These are phyloP conservation scores for Gentiana dahurica DNA, from an alignment of 257 asterid species.

Conservation along the genomic window DNA sequence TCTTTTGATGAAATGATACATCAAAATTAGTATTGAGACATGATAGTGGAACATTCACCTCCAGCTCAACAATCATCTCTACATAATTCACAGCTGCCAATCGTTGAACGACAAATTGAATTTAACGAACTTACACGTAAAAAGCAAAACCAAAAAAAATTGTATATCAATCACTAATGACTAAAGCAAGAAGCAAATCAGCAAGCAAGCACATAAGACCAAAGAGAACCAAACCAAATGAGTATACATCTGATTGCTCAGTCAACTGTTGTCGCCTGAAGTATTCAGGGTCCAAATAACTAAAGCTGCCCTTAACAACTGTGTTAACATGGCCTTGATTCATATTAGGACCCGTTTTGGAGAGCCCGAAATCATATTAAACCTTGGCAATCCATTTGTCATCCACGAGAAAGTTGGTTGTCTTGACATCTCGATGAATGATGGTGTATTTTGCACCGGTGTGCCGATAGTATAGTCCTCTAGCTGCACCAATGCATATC, in stretches of 20 bases:
- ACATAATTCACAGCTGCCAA: too few species aligned
- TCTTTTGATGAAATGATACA: too few species aligned
- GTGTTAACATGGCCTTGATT: conserved; percentile 12
- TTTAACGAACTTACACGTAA: too few species aligned
- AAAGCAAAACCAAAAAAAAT: too few species aligned
- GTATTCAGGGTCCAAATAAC: conserved; percentile 66
- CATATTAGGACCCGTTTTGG: conserved; percentile 8
- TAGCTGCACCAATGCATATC: conserved; percentile 19
- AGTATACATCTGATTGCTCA: conserved; percentile 76
- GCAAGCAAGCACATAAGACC: conserved; percentile 63
- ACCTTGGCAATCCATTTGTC: conserved; percentile 10
- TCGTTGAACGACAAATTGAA: too few species aligned
- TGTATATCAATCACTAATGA: too few species aligned
- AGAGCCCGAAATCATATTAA: conserved; percentile 8
- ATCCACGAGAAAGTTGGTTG: conserved; percentile 18
- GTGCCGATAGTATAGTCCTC: conserved; percentile 16
- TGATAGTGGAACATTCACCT: too few species aligned
- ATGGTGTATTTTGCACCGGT: conserved; percentile 11
- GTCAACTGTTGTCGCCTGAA: conserved; percentile 83
- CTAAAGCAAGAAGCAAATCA: too few species aligned
- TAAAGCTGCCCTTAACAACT: conserved; percentile 12
- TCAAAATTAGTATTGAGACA: too few species aligned
- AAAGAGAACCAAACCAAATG: conserved; percentile 66
- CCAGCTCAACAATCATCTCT: too few species aligned
- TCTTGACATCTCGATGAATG: conserved; percentile 17